phyloP scores from a whole-genome alignment of 139 green algal genomes.

The Gonium pectorale region DNA sequence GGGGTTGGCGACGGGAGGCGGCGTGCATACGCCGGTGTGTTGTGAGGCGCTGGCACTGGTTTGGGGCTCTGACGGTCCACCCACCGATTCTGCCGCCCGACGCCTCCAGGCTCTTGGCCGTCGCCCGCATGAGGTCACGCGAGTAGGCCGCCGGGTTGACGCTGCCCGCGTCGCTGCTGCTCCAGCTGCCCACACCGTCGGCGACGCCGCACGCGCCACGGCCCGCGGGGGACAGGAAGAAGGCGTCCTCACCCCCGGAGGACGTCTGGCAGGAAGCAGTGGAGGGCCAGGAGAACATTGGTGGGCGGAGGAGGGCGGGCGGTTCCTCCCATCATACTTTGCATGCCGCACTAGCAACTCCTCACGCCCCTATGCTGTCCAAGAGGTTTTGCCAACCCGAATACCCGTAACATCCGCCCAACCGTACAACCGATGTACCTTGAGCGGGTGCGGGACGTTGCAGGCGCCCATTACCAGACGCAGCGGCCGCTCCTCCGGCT shows the following conservation, averaged over 20 bases:
- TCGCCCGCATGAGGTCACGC: slow-evolving; percentile 61
- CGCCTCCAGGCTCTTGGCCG: neutral
- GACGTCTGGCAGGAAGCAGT: slow-evolving; percentile 27
- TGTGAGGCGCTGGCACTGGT: too few relatives aligned
- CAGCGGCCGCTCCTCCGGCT: neutral
- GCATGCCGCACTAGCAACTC: neutral
- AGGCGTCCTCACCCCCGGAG: slow-evolving; percentile 86
- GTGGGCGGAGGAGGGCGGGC: too few relatives aligned
- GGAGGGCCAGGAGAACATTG: too few relatives aligned
- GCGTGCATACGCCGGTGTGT: neutral
- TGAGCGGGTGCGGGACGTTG: slow-evolving; percentile 20
- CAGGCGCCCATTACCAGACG: slow-evolving; percentile 22
- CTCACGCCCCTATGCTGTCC: too few relatives aligned
- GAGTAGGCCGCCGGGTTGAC: slow-evolving; percentile 83
- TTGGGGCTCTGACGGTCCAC: too few relatives aligned
- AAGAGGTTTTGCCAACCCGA: too few relatives aligned
- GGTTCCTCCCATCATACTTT: too few relatives aligned
- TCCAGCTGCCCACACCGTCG: slow-evolving; percentile 89
- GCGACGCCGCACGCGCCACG: slow-evolving; percentile 77
- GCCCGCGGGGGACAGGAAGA: slow-evolving; percentile 71
- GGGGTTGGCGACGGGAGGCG: too few relatives aligned
- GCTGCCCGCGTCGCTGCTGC: slow-evolving; percentile 71
- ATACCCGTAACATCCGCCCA: neutral
- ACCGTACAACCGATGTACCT: neutral
- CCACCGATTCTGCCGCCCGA: neutral